Conservation (phyloP, 2,329 filamentous ascomycete genomes). For the Beauveria medogensis region DNA sequence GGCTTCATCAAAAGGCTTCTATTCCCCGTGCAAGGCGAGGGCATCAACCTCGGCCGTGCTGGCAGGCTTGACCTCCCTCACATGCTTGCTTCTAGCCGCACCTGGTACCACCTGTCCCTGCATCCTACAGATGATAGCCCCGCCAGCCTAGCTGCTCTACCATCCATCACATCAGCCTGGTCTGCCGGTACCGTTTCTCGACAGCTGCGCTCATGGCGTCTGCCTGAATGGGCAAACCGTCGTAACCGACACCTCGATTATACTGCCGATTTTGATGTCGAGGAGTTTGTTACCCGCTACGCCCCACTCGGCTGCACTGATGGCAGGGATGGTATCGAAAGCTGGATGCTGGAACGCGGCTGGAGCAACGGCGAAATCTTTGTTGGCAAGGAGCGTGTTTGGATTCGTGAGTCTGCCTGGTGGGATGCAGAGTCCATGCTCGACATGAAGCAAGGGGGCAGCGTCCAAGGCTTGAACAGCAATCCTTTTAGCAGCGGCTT, state of each 20-base stretch:
- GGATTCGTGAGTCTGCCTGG: slow-evolving; percentile 92
- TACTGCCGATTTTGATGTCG: slow-evolving; percentile 90
- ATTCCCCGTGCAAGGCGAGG: slow-evolving; percentile 68
- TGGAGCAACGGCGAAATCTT: slow-evolving; percentile 98
- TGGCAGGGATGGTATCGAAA: slow-evolving; percentile 86
- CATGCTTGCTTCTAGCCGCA: slow-evolving; percentile 72
- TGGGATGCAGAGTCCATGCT: slow-evolving; percentile 98
- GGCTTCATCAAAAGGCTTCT: slow-evolving; percentile 76
- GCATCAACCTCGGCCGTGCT: slow-evolving; percentile 69
- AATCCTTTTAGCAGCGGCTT: slow-evolving; percentile 41
- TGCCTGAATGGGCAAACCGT: slow-evolving; percentile 94
- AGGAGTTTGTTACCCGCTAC: slow-evolving; percentile 85
- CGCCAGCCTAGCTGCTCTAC: slow-evolving; percentile 61
- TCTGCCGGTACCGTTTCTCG: slow-evolving; percentile 87
- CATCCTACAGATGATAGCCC: slow-evolving; percentile 87
- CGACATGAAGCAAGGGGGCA: slow-evolving; percentile 66
- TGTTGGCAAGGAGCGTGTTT: slow-evolving; percentile 82
- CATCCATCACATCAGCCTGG: slow-evolving; percentile 75
- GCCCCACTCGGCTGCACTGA: slow-evolving; percentile 76
- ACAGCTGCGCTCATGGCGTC: slow-evolving; percentile 84
- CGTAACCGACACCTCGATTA: slow-evolving; percentile 88
- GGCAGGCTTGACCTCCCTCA: slow-evolving; percentile 72
- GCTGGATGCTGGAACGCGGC: slow-evolving; percentile 85
- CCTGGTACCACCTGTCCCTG: slow-evolving; percentile 89
- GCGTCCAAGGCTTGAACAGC: slow-evolving; percentile 32